A percentile compares a stretch with the other conserved stretches of the same genome.
Evolutionary conservation across 2,329 filamentous ascomycete genomes (phyloP).

Genomic region (Malbranchea zuffiana): DNA sequence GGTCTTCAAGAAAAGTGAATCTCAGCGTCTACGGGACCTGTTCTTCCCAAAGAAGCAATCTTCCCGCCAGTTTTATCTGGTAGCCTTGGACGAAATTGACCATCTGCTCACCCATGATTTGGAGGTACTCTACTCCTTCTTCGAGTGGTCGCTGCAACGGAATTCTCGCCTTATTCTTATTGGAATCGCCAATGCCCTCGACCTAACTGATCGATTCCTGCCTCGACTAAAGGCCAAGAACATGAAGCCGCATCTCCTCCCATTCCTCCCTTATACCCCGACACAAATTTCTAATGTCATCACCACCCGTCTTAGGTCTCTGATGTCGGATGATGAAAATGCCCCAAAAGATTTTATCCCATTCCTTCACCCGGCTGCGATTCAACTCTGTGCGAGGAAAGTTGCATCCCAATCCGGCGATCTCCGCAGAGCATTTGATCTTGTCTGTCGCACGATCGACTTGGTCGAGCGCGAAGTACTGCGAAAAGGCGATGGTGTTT

Average conservation of each 20-base stretch:
- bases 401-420: conserved; percentile 91
- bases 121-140: conserved; percentile 83
- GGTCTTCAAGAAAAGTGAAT: conserved; percentile 54
- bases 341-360: conserved; percentile 54
- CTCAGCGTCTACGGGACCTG: conserved; percentile 55
- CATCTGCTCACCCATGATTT: conserved; percentile 81
- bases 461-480: conserved; percentile 76
- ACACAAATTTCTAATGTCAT: conserved; percentile 80
- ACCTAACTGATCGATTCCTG: conserved; percentile 86
- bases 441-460: conserved; percentile 81
- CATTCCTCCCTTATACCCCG: conserved; percentile 86
- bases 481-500: conserved; percentile 48
- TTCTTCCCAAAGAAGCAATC: conserved; percentile 56
- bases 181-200: conserved; percentile 90
- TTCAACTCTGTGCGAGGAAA: conserved; percentile 89
- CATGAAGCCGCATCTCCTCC: conserved; percentile 76
- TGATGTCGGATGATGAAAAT: conserved; percentile 44
- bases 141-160: conserved; percentile 85
- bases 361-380: conserved; percentile 85
- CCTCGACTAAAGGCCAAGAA: conserved; percentile 88
- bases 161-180: conserved; percentile 71
- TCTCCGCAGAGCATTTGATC: conserved; percentile 87
- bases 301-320: conserved; percentile 65
- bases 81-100: conserved; percentile 91
- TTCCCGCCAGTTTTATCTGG: conserved; percentile 53